These are phyloP conservation scores for Aspergillus ibericus DNA, from an alignment of 2,329 filamentous ascomycete genomes.

Conservation along the genomic window DNA sequence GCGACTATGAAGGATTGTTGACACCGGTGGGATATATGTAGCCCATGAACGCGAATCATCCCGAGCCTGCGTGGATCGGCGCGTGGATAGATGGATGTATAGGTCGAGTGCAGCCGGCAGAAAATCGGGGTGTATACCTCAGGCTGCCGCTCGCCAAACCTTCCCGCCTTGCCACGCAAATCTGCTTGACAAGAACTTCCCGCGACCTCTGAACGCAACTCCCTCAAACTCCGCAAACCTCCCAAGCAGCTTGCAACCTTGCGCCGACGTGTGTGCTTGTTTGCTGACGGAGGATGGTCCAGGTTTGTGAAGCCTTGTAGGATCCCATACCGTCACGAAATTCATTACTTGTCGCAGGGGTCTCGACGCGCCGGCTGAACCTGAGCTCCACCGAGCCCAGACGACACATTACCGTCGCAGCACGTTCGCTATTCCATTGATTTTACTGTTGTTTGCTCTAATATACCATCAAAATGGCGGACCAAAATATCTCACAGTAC, in stretches of 20 bases:
- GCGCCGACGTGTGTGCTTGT: constrained; percentile 26
- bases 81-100: neutral
- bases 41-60: constrained; percentile 30
- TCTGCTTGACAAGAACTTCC: constrained; percentile 30
- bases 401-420: constrained; percentile 29
- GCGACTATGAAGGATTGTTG: neutral
- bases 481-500: constrained; percentile 82
- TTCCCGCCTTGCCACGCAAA: constrained; percentile 40
- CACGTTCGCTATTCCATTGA: constrained; percentile 24
- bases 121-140: constrained; percentile 20
- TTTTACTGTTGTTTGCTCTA: constrained; percentile 20
- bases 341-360: constrained; percentile 29
- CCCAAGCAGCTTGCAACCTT: constrained; percentile 28
- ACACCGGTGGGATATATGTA: neutral
- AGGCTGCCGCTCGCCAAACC: constrained; percentile 27
- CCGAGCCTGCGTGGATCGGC: neutral
- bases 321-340: constrained; percentile 23
- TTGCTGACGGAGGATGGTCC: constrained; percentile 37
- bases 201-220: constrained; percentile 28
- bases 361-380: constrained; percentile 35
- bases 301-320: constrained; percentile 37
- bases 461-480: constrained; percentile 61
- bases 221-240: constrained; percentile 24
- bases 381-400: constrained; percentile 34
- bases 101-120: constrained; percentile 8